Base-by-base conservation (phyloP, 208 protist species). In the Porcisia hertigi region DNA sequence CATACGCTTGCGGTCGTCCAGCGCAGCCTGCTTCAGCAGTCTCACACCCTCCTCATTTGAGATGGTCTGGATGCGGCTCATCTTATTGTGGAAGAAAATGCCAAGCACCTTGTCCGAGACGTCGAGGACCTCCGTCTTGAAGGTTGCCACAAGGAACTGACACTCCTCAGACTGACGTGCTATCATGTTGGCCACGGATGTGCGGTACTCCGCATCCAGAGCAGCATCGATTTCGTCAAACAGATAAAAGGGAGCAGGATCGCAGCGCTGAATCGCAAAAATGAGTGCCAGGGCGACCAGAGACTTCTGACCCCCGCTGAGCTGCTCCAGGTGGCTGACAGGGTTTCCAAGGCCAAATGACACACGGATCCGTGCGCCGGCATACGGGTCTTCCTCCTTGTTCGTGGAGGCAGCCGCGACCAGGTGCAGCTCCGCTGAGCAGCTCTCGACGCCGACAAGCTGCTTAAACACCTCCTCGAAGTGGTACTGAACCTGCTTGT, bases 161-260 rank as follows among this genome's bases (percentile, higher is more conserved):
- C 95, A 97, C 20, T 90, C 86, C n/a, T 85, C 82, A 0, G 90
- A 91, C 75, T 98, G 96, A 66, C 94, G 91, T n/a, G 89, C 65
- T 69, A 99, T 97, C 89, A 99, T 93, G 20, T 92, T 89, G 25
- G 97, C 93, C 1, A 98, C 95, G 0, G 91, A 85, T 2, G 85
- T 86, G 52, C 99, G 91, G 82, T 99, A 99, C 67, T 97, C 92
- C 4, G 95, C 82, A 88, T 99, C 99, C 9, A 99, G 90, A 3
- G 97, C 98, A 16, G 98, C 94, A 80, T 99, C 99, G 73, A 99
- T 99, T 88, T 99, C 99, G 82, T 99, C 99, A 75, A 99, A 99
- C 6, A 99, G 83, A 83, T 99, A 99, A 82, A 99, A 99, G 34
- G 99, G 99, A 1, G 98, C 99, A 8, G 99, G 98, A 76, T 99